Conservation (phyloP, 805 yeast genomes). For the Wickerhamomyces canadensis region DNA sequence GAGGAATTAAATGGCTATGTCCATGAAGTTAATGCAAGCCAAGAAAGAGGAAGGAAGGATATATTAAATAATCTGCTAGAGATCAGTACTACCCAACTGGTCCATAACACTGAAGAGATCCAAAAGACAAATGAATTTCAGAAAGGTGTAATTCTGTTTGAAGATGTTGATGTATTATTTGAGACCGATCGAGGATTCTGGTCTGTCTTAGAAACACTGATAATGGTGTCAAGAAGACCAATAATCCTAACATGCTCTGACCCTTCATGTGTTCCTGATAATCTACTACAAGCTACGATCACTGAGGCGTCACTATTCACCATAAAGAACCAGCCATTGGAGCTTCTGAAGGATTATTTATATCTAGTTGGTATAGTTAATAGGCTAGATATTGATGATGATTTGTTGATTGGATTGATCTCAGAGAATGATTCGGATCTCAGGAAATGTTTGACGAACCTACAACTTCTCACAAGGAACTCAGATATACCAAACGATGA, state of each 20-base stretch:
- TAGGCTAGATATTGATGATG: conserved; percentile 29
- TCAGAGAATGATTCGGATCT: conserved; percentile 33
- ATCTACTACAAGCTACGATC: conserved; percentile 38
- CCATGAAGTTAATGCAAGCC: conserved; percentile 77
- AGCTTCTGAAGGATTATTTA: conserved; percentile 31
- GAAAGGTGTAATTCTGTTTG: conserved; percentile 69
- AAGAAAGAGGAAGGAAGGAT: conserved; percentile 66
- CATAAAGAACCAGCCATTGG: conserved; percentile 17
- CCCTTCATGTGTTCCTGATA: conserved; percentile 39
- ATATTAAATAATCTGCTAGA: conserved; percentile 63
- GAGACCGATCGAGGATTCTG: conserved; percentile 77
- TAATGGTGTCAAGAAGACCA: conserved; percentile 62
- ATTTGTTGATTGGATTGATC: conserved; percentile 26
- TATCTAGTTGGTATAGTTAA: conserved; percentile 33
- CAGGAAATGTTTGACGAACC: conserved; percentile 38
- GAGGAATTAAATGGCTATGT: conserved; percentile 61
- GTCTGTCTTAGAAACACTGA: conserved; percentile 58
- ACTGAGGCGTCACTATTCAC: conserved; percentile 36
- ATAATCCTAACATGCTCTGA: conserved; percentile 61
- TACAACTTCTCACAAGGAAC: conserved; percentile 35
- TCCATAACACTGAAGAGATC: conserved; percentile 38
- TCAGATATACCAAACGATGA: neutral
- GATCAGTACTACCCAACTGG: conserved; percentile 77
- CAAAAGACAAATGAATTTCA: conserved; percentile 29
- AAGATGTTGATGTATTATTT: conserved; percentile 79